Base-by-base conservation (phyloP, 768 basidiomycete genomes). In the Hericium rajendrae region DNA sequence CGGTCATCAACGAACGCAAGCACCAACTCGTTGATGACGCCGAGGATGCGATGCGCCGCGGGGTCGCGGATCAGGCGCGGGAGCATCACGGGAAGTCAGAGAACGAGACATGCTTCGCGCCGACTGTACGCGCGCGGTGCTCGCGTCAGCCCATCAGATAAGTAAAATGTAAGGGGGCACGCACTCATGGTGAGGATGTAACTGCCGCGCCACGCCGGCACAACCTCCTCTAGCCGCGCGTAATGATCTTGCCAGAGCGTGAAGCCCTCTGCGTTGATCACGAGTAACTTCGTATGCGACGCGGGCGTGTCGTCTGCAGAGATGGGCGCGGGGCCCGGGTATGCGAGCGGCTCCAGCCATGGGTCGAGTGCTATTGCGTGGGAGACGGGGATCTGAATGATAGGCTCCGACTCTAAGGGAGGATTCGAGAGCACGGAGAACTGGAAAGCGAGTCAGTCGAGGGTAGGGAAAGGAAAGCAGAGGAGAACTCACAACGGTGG, bases 181-280 rank as follows among this genome's bases (percentile, higher is more conserved):
- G 38, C 15, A 63, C 59, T 53, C 38, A 59, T 55, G n/a, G 59
- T 62, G 26, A 57, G 20, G 40, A 63, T 41, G 52, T 52, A 38
- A 32, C 54, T 60, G 13, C 46, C 51, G 18, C 40, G 41, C 62
- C 88, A 90, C 11, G 67, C 69, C 39, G 70, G 71, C 8, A 84
- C 73, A 24, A 88, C 69, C 28, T 76, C 75, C 61, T 74, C 64
- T 50, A 91, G 69, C 20, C 83, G 74, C 37, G 72, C 68, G 64
- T 88, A 91, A 66, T 93, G 89, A 49, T 77, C 77, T 49, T 78
- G 78, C 91, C 91, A 93, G 3, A 91, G 72, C 2, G 89, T 88
- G 65, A 92, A 92, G 0, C 69, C 73, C 65, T 89, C 84, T 16
- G 88, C 87, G 65, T 89, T 89, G 63, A 94, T 80, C 13, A 91